Conservation (phyloP, 352 stramenopile genomes). For the Phytophthora sojae region DNA sequence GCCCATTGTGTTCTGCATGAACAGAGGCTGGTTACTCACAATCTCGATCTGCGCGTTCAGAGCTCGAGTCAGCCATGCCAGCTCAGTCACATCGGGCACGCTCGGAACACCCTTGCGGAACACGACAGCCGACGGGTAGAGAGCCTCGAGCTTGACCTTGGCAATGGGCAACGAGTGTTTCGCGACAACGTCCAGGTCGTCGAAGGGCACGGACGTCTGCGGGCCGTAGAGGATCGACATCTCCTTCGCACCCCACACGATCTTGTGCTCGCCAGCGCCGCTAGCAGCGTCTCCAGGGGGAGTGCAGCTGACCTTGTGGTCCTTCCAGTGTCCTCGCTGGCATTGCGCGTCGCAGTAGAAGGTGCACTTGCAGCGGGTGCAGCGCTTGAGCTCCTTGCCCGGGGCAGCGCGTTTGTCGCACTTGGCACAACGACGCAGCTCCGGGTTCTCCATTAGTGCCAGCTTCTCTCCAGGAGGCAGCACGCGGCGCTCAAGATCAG, state of each 20-base stretch:
- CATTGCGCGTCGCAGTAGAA: conserved; percentile 85
- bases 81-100: conserved; percentile 63
- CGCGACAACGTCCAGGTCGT: conserved; percentile 79
- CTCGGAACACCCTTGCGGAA: conserved; percentile 79
- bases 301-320: conserved; percentile 86
- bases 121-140: conserved; percentile 77
- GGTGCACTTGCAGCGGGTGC: conserved; percentile 84
- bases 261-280: conserved; percentile 49
- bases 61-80: conserved; percentile 80
- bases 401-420: conserved; percentile 80
- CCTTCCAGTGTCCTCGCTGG: conserved; percentile 83
- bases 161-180: conserved; percentile 61
- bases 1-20: conserved; percentile 76
- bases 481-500: conserved; percentile 79
- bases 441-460: conserved; percentile 75
- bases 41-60: conserved; percentile 70
- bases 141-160: conserved; percentile 46
- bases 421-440: conserved; percentile 72
- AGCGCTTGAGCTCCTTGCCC: conserved; percentile 74
- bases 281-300: conserved; percentile 38
- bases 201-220: conserved; percentile 77
- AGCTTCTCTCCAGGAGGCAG: conserved; percentile 70
- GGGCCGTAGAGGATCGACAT: conserved; percentile 83
- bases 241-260: conserved; percentile 83
- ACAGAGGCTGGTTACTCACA: conserved; percentile 69